Percentiles rank a stretch among this genome's conserved stretches.
Evolutionary conservation across 192 early-diverging fungal species (phyloP).

Genomic region (Ambispora gerdemannii): DNA sequence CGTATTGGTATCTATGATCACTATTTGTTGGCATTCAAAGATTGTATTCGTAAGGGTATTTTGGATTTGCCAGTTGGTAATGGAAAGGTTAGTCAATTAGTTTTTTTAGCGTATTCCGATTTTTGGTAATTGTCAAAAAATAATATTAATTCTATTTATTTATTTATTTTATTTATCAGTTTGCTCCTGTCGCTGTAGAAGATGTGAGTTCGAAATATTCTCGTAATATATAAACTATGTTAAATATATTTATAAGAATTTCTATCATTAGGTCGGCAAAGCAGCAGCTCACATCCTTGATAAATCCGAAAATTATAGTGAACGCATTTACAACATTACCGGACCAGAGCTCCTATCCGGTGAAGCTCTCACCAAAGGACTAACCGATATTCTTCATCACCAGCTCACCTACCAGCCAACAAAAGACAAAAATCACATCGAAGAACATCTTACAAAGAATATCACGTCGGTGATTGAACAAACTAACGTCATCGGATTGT

Average conservation of each 20-base stretch:
- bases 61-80: slow-evolving; percentile 24
- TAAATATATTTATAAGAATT: too few relatives aligned
- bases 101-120: background rate
- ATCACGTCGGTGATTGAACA: background rate
- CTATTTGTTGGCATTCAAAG: slow-evolving; percentile 20
- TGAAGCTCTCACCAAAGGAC: background rate
- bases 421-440: background rate
- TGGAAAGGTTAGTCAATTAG: background rate
- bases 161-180: slow-evolving; percentile 1
- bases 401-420: slow-evolving; percentile 7
- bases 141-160: background rate
- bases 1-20: slow-evolving; percentile 20
- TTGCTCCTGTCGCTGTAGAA: slow-evolving; percentile 22
- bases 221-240: too few relatives aligned
- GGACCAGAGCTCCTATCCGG: slow-evolving; percentile 5
- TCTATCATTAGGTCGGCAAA: slow-evolving; percentile 6
- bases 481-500: background rate
- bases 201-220: slow-evolving; percentile 22
- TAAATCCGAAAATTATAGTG: slow-evolving; percentile 23
- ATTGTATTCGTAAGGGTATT: slow-evolving; percentile 18
- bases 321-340: background rate
- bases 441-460: slow-evolving; percentile 14
- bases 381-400: background rate
- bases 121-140: background rate
- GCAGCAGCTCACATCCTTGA: slow-evolving; percentile 3